Evolutionary conservation across 2,329 filamentous ascomycete genomes (phyloP).

Genomic region (Diplodia corticola): DNA sequence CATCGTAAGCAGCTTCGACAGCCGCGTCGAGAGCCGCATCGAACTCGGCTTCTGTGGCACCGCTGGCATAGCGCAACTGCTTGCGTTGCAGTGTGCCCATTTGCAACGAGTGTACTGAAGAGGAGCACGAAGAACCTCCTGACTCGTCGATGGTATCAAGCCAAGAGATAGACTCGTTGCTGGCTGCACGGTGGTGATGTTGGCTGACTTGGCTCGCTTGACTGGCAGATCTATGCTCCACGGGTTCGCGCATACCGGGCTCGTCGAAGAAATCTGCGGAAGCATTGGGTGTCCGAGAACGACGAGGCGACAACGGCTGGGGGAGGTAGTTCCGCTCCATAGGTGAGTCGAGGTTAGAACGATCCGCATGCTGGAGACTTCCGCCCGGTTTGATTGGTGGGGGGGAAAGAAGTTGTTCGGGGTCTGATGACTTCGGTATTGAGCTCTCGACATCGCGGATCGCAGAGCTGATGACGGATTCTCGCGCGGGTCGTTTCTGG

Average conservation of each 20-base stretch:
- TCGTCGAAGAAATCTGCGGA: slow-evolving; percentile 29
- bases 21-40: slow-evolving; percentile 93
- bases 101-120: slow-evolving; percentile 77
- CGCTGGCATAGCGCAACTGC: slow-evolving; percentile 67
- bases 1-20: slow-evolving; percentile 93
- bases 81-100: slow-evolving; percentile 70
- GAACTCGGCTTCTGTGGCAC: slow-evolving; percentile 82
- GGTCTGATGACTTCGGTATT: slow-evolving; percentile 31
- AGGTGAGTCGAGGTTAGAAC: slow-evolving; percentile 44
- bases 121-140: slow-evolving; percentile 69
- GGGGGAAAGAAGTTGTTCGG: slow-evolving; percentile 36
- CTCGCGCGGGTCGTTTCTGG: slow-evolving; percentile 26
- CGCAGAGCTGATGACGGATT: slow-evolving; percentile 45
- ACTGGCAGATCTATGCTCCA: slow-evolving; percentile 9
- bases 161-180: slow-evolving; percentile 85
- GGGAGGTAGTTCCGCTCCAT: slow-evolving; percentile 65
- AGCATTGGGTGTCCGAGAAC: slow-evolving; percentile 51
- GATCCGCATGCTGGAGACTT: not conserved
- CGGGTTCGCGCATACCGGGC: slow-evolving; percentile 27
- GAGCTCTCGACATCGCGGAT: slow-evolving; percentile 43
- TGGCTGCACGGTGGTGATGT: slow-evolving; percentile 54
- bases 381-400: slow-evolving; percentile 35
- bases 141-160: slow-evolving; percentile 93
- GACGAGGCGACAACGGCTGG: slow-evolving; percentile 67
- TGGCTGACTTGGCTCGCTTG: slow-evolving; percentile 17